Evolutionary conservation across 805 yeast species (phyloP), one percentile per base, ranked within the genome.

Genomic region (Priceomyces melissophilus): DNA sequence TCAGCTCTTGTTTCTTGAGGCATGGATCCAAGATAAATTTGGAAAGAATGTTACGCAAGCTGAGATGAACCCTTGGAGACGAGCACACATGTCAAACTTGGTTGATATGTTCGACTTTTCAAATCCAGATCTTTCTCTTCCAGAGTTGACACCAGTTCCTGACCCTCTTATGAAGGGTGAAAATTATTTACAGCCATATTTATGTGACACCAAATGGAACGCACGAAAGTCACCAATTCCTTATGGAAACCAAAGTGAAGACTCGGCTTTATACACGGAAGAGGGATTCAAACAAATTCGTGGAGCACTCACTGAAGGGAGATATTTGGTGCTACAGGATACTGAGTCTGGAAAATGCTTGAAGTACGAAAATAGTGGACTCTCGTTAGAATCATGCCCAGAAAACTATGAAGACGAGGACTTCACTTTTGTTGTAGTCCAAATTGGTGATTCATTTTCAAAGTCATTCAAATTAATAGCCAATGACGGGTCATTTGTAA

Each of bases 101-200:
- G 39, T 36, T 16, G 33, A 36, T 23, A 26, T 36, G 32, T 36
- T 36, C 27, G 39, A 36, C 32, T 36, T 36, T 28, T 32, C 28
- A 4, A 27, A 36, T 23, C 39, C 39, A 10, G 33, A 36, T 28
- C 27, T 27, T 27, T 36, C 39, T 17, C 29, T 36, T 11, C 39
- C 39, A 8, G 5, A 27, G 11, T 27, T 36, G 10, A 25, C 16
- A 3, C 26, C 28, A 27, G 31, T 20, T 8, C 33, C 28, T 9
- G 3, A 31, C 5, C 39, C 39, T 8, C 14, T 16, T 8, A 12
- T 13, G 33, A 10, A 15, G 12, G 39, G 39, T n/a, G 23, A 11
- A 7, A 28, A 28, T 3, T 36, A 36, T 14, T 31, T 28, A 14
- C 23, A 30, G 3, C 31, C 39, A 11, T n/a, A 12, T 13, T 30